These are phyloP conservation scores for Lindgomyces ingoldianus DNA, from an alignment of 495 filamentous ascomycete genomes.

Conservation along the genomic window DNA sequence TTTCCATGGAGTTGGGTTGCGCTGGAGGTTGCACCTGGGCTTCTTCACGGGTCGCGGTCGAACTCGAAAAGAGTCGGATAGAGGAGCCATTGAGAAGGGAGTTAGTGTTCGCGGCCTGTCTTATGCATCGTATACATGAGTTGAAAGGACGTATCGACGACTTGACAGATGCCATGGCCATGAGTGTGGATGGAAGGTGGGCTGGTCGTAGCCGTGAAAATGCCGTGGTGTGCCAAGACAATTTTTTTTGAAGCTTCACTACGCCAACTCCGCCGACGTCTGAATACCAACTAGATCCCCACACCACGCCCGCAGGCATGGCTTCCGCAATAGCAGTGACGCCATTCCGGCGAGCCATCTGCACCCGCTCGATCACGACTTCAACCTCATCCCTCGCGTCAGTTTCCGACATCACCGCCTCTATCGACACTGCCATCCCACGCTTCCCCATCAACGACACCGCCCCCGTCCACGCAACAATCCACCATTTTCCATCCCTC, in stretches of 20 bases:
- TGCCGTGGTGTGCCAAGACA: slow-evolving; percentile 10
- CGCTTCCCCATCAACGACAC: slow-evolving; percentile 45
- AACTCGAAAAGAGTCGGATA: slow-evolving; percentile 35
- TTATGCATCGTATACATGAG: slow-evolving; percentile 32
- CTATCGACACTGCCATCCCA: slow-evolving; percentile 33
- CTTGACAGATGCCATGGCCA: slow-evolving; percentile 26
- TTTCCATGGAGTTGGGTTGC: slow-evolving; percentile 19
- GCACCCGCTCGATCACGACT: slow-evolving; percentile 76
- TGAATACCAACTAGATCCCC: background rate
- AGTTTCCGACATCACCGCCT: slow-evolving; percentile 18
- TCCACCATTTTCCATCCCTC: slow-evolving; percentile 87
- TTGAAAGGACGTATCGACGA: slow-evolving; percentile 27
- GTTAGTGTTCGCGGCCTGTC: slow-evolving; percentile 9
- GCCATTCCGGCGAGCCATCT: slow-evolving; percentile 42
- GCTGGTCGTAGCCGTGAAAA: background rate
- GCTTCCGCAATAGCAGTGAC: slow-evolving; percentile 25
- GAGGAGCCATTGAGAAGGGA: slow-evolving; percentile 7
- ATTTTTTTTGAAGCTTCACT: too few relatives aligned
- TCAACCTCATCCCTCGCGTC: slow-evolving; percentile 46
- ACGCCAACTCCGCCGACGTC: background rate
- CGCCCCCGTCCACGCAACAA: slow-evolving; percentile 68
- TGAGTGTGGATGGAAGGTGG: background rate
- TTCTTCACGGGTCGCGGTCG: slow-evolving; percentile 25
- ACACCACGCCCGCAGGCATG: slow-evolving; percentile 21
- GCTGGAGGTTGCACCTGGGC: slow-evolving; percentile 25